Percentiles rank a stretch among this genome's conserved stretches.
Evolutionary conservation across 1,139 yeast species (phyloP).

Genomic region (Sugiyamaella sp.): DNA sequence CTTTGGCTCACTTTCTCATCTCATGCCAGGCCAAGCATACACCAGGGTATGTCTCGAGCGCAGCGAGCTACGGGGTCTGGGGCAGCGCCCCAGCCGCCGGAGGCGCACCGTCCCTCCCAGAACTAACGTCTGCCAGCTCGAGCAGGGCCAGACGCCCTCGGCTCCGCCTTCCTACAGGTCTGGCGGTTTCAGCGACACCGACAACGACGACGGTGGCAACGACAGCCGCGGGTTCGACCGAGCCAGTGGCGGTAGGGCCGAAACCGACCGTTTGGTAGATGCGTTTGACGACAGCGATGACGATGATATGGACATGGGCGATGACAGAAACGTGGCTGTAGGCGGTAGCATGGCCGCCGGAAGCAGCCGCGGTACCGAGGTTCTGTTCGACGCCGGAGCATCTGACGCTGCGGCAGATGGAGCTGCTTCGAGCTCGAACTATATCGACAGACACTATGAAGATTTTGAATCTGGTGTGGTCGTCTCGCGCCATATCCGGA

Average conservation of each 20-base stretch:
- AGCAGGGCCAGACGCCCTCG: conserved; percentile 4
- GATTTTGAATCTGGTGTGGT: conserved; percentile 17
- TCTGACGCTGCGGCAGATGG: too few relatives aligned
- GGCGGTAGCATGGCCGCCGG: neutral
- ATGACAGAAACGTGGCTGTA: conserved; percentile 14
- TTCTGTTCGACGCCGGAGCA: conserved; percentile 12
- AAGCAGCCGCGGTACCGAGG: conserved; percentile 4
- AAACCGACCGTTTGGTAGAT: conserved; percentile 20
- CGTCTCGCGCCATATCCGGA: conserved; percentile 12
- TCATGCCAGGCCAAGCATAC: conserved; percentile 7
- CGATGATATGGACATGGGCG: conserved; percentile 23
- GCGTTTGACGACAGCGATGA: conserved; percentile 22
- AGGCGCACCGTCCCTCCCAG: neutral
- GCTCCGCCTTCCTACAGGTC: conserved; percentile 16
- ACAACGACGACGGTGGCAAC: conserved; percentile 5
- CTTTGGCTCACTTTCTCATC: too few relatives aligned
- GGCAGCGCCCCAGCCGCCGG: conserved; percentile 5
- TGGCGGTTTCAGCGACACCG: conserved; percentile 4
- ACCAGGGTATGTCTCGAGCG: conserved; percentile 5
- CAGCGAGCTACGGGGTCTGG: neutral
- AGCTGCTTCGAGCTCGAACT: conserved; percentile 7
- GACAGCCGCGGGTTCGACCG: too few relatives aligned
- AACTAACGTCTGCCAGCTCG: conserved; percentile 1
- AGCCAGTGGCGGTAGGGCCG: neutral
- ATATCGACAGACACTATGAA: conserved; percentile 7